A percentile compares a stretch with the other conserved stretches of the same genome.
Conservation (phyloP, 2,329 filamentous ascomycete species). For the Coniosporium tulheliwenetii region DNA sequence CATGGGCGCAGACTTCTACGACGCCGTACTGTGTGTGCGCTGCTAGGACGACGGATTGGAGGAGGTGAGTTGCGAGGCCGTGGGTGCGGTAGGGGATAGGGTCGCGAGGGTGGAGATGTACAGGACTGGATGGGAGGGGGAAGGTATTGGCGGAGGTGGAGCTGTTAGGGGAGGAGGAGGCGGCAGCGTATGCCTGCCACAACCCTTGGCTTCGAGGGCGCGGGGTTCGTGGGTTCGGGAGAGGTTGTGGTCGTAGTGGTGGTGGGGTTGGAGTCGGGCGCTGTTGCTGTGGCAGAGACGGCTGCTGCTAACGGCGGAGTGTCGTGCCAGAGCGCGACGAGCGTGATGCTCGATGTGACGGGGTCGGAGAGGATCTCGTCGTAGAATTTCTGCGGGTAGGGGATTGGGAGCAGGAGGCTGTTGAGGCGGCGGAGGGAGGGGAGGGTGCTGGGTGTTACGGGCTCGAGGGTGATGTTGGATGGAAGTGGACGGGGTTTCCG, state of each 20-base stretch:
- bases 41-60: constrained; percentile 20
- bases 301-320: constrained; percentile 16
- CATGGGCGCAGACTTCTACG: constrained; percentile 41
- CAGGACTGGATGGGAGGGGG: constrained; percentile 19
- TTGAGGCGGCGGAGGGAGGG: constrained; percentile 42
- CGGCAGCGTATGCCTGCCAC: constrained; percentile 33
- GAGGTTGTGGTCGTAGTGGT: not conserved
- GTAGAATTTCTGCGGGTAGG: constrained; percentile 46
- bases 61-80: constrained; percentile 40
- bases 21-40: constrained; percentile 33
- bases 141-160: constrained; percentile 1
- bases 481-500: constrained; percentile 13
- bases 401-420: constrained; percentile 41
- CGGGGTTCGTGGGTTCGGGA: no score
- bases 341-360: constrained; percentile 35
- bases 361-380: constrained; percentile 41
- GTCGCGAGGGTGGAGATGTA: constrained; percentile 48
- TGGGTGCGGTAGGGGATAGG: constrained; percentile 40
- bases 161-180: constrained; percentile 15
- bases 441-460: constrained; percentile 37
- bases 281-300: not conserved
- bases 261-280: not conserved
- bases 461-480: constrained; percentile 36
- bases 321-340: constrained; percentile 43
- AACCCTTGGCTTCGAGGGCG: constrained; percentile 16